Conservation (phyloP, 768 basidiomycete species). For the Macrolepiota albuminosa region DNA sequence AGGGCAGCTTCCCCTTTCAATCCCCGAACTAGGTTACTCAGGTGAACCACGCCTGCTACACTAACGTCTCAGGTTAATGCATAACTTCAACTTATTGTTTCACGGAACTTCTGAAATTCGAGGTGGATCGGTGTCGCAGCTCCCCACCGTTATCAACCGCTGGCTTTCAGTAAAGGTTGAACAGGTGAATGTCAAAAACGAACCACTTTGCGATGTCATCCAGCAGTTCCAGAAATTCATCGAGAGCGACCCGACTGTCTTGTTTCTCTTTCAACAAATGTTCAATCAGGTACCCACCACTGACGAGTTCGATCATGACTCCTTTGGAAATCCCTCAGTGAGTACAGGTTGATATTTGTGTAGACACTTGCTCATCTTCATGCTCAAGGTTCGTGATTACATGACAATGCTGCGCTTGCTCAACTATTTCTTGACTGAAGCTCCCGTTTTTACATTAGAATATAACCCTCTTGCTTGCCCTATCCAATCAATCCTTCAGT, state of each 20-base stretch:
- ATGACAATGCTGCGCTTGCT: constrained; percentile 34
- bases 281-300: constrained; percentile 11
- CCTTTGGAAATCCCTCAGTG: constrained; percentile 6
- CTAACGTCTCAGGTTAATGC: not conserved
- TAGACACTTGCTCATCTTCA: not conserved
- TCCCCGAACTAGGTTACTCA: not conserved
- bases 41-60: not conserved
- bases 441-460: constrained; percentile 33
- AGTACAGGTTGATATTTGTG: not conserved
- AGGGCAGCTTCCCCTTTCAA: not conserved
- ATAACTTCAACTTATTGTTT: not conserved
- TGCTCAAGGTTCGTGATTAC: constrained; percentile 34
- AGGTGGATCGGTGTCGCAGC: constrained; percentile 7
- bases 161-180: constrained; percentile 6
- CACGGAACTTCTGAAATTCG: not conserved
- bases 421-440: constrained; percentile 36
- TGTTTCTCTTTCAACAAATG: constrained; percentile 10
- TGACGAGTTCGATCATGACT: constrained; percentile 3
- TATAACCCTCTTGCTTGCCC: constrained; percentile 41
- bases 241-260: constrained; percentile 6
- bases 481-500: constrained; percentile 40
- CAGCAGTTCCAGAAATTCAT: constrained; percentile 8
- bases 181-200: not conserved
- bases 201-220: constrained; percentile 2
- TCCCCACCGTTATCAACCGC: not conserved